Percentiles rank a stretch among this genome's conserved stretches.
phyloP scores from a whole-genome alignment of 352 stramenopile species.

The Pythium pyrilobum region DNA sequence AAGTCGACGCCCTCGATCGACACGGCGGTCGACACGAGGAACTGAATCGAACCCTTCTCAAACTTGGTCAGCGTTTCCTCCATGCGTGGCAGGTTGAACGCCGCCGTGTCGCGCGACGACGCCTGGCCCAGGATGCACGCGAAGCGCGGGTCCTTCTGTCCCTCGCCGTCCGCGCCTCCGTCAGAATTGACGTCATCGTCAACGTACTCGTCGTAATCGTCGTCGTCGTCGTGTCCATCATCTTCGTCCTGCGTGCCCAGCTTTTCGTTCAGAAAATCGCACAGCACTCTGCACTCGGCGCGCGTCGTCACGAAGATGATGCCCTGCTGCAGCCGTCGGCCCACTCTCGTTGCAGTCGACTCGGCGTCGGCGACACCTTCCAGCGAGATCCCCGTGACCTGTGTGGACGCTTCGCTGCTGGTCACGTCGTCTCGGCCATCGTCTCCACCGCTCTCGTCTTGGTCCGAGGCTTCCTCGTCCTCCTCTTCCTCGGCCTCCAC shows the following conservation, averaged over 20 bases:
- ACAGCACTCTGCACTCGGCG: slow-evolving; percentile 73
- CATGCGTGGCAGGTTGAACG: slow-evolving; percentile 54
- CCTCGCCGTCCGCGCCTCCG: not conserved
- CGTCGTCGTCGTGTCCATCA: slow-evolving; percentile 18
- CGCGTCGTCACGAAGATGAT: slow-evolving; percentile 85
- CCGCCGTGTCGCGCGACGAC: slow-evolving; percentile 44
- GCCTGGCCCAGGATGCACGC: slow-evolving; percentile 63
- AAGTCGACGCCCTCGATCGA: slow-evolving; percentile 80
- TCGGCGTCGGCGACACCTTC: too few relatives aligned
- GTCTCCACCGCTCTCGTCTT: not conserved
- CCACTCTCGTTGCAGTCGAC: not conserved
- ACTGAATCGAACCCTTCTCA: slow-evolving; percentile 41
- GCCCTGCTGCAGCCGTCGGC: slow-evolving; percentile 39
- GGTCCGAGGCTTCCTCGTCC: not conserved
- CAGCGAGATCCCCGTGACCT: too few relatives aligned
- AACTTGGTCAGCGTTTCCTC: slow-evolving; percentile 50
- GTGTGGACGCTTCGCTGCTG: too few relatives aligned
- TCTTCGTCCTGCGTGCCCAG: slow-evolving; percentile 20
- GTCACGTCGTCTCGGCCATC: too few relatives aligned
- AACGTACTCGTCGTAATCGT: not conserved
- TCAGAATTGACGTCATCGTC: slow-evolving; percentile 1
- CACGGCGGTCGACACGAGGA: slow-evolving; percentile 74
- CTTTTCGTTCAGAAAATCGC: slow-evolving; percentile 72
- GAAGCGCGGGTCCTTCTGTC: slow-evolving; percentile 23
- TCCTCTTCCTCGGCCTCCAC: not conserved